A percentile compares a stretch with the other conserved stretches of the same genome.
These are phyloP conservation scores for Calycina marina DNA, from an alignment of 2,329 filamentous ascomycete genomes.

Conservation along the genomic window DNA sequence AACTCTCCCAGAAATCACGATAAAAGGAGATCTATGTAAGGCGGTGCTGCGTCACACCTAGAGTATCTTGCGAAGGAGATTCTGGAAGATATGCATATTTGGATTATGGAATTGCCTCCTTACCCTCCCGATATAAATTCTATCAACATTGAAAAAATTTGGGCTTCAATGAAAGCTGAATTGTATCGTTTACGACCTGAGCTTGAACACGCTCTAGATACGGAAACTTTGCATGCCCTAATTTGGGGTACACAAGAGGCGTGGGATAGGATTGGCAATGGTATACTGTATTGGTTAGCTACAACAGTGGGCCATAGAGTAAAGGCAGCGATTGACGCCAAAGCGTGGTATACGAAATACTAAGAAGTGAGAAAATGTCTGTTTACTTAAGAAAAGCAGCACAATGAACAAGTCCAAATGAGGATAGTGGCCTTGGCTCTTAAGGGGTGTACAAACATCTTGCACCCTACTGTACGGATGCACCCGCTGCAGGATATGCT, in stretches of 20 bases:
- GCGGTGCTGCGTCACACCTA: background rate
- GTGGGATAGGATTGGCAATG: conserved; percentile 3
- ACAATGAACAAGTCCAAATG: too few species aligned
- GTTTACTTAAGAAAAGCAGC: too few species aligned
- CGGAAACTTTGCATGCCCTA: conserved; percentile 4
- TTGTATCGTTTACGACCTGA: conserved; percentile 1
- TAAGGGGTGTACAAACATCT: too few species aligned
- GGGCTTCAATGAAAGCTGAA: conserved; percentile 1
- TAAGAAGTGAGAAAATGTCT: too few species aligned
- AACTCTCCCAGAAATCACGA: background rate
- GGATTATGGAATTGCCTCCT: conserved; percentile 4
- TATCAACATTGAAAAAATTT: conserved; percentile 5
- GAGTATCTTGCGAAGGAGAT: background rate
- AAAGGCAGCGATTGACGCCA: conserved; percentile 5
- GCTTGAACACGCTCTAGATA: conserved; percentile 3
- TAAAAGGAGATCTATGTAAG: background rate
- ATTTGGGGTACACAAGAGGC: background rate
- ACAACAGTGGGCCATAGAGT: conserved; percentile 3
- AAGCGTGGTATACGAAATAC: conserved; percentile 9
- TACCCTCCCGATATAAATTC: conserved; percentile 5
- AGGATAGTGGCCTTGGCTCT: too few species aligned
- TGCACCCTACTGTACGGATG: too few species aligned
- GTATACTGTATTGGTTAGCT: conserved; percentile 2
- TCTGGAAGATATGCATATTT: background rate
- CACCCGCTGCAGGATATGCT: too few species aligned